A percentile compares a stretch with the other conserved stretches of the same genome.
Conservation (phyloP, 345 rosid species). For the Citrus reticulata region DNA sequence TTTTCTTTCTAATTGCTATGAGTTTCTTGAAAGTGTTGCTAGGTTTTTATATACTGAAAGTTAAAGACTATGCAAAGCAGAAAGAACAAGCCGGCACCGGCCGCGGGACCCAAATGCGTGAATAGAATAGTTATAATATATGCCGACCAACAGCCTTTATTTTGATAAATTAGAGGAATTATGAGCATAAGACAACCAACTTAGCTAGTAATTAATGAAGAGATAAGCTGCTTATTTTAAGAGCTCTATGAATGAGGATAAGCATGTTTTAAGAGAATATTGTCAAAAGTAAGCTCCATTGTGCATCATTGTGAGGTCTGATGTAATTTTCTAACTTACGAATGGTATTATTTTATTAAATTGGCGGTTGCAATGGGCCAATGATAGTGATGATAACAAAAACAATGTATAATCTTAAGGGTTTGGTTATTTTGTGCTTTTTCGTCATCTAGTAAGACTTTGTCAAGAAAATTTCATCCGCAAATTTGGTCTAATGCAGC, state of each 20-base stretch:
- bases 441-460: neutral
- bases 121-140: conserved; percentile 12
- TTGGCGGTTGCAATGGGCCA: neutral
- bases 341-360: neutral
- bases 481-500: neutral
- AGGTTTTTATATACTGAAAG: conserved; percentile 7
- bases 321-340: conserved; percentile 16
- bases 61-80: neutral
- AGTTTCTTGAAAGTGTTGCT: neutral
- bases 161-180: conserved; percentile 29
- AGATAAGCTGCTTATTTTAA: neutral
- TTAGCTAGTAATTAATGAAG: conserved; percentile 26
- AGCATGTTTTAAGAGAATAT: conserved; percentile 9
- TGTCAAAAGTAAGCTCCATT: neutral
- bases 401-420: neutral
- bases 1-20: neutral
- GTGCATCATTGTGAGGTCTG: neutral
- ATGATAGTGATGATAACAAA: neutral
- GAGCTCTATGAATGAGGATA: neutral
- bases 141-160: conserved; percentile 50
- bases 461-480: neutral
- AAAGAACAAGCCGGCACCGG: conserved; percentile 41
- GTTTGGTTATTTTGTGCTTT: neutral
- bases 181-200: conserved; percentile 38
- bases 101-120: conserved; percentile 31